phyloP scores from a whole-genome alignment of 805 yeast species.

The Ogataea trehalophila region DNA sequence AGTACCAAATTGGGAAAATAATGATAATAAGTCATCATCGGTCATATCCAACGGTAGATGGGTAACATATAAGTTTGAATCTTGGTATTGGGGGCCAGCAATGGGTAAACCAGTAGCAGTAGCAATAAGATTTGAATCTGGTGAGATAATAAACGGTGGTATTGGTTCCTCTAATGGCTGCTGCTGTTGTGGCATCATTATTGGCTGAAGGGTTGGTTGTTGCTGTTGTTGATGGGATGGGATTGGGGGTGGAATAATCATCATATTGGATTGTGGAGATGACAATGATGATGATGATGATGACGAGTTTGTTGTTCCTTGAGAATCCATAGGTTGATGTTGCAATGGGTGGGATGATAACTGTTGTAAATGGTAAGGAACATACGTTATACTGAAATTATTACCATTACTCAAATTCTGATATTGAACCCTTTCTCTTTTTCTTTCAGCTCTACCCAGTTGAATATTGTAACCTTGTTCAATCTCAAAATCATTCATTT shows the following conservation, averaged over 20 bases:
- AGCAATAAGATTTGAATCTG: conserved; percentile 26
- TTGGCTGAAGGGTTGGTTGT: not conserved
- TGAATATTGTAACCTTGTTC: conserved; percentile 23
- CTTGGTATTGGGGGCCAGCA: conserved; percentile 51
- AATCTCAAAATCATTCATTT: conserved; percentile 40
- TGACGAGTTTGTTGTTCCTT: not conserved
- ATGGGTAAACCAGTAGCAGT: conserved; percentile 34
- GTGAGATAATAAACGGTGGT: conserved; percentile 24
- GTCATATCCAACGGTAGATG: conserved; percentile 51
- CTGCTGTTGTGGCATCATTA: not conserved
- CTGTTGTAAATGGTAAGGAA: not conserved
- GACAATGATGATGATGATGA: not conserved
- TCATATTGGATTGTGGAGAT: too few species aligned
- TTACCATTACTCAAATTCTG: conserved; percentile 18
- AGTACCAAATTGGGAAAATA: conserved; percentile 44
- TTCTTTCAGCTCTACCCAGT: conserved; percentile 45
- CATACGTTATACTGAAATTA: conserved; percentile 9
- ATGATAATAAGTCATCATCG: conserved; percentile 45
- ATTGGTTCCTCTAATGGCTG: conserved; percentile 2
- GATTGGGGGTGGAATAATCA: not conserved
- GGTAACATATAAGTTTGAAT: conserved; percentile 69
- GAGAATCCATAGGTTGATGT: not conserved
- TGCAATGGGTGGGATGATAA: not conserved
- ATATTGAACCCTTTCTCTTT: conserved; percentile 24
- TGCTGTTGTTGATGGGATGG: conserved; percentile 5